Base-by-base conservation (phyloP, 1,284 basidiomycete species). In the Irpex rosettiformis region DNA sequence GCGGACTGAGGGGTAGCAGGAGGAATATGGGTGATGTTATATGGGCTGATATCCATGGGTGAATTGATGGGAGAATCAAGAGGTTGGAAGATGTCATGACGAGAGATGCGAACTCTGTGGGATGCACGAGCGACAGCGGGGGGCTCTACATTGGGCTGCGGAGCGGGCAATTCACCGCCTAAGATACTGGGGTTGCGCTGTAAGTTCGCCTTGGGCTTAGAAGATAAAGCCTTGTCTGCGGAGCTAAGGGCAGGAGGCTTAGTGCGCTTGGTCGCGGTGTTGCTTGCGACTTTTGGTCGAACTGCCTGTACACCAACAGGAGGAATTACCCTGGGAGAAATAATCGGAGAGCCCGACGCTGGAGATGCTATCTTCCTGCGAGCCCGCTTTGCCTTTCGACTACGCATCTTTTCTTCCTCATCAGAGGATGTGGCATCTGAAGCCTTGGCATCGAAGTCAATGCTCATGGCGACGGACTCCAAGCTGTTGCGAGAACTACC, bases 331-430 rank as follows among this genome's bases (percentile, higher is more conserved):
- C 52, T 24, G 21, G 62, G 63, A 18, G 69, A 64, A 22, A 62
- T 55, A n/a, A 58, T 47, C 5, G 64, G 52, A 16, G 60, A 55
- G 3, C 53, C 63, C 28, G 72, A 66, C 10, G 71, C 66, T 42
- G 75, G 70, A 52, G 73, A 70, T 27, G 69, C 63, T 2, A 70
- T 72, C 69, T 77, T 78, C 40, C 77, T 80, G 59, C 83, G 79
- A 56, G 79, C 73, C 70, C 87, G 88, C 77, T 91, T 91, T 47
- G 79, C 83, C 49, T 77, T 76, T 63, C 77, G 77, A 57, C 75
- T 78, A 45, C 86, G 79, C 45, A 79, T 66, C 67, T 84, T 85
- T 73, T 91, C 88, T 68, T 91, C 89, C 63, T 91, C 89, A 64
- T 91, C 89, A 24, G 86, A 88, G 18, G 87, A 88, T 18, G 83